Evolutionary conservation across 73 alveolate species (phyloP).

Genomic region (Paramecium pentaurelia): DNA sequence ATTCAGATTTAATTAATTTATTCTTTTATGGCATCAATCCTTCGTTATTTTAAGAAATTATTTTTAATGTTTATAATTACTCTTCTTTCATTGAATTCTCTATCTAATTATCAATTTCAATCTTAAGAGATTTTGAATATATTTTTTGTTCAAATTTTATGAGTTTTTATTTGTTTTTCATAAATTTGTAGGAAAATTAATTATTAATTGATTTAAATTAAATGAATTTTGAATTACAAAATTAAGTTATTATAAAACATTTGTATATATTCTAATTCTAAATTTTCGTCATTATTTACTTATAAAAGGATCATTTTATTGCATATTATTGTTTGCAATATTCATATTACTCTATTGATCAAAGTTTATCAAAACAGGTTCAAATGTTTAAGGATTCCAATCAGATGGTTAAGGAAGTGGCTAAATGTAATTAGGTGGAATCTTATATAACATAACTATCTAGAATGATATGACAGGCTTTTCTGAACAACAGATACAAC

Average conservation of each 20-base stretch:
- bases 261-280: neutral
- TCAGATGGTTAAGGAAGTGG: neutral
- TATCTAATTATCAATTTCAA: neutral
- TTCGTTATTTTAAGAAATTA: neutral
- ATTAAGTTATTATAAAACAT: too few species aligned
- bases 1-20: neutral
- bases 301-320: neutral
- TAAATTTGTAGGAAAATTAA: neutral
- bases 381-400: neutral
- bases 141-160: neutral
- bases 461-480: neutral
- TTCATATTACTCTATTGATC: neutral
- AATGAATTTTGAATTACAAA: neutral
- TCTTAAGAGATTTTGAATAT: neutral
- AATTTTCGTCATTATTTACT: neutral
- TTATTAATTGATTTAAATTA: neutral
- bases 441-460: neutral
- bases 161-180: neutral
- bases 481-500: neutral
- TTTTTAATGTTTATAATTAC: neutral
- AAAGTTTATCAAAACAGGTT: neutral
- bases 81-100: neutral
- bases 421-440: neutral
- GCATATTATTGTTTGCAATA: neutral
- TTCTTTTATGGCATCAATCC: neutral